These are phyloP conservation scores for Sporothrix schenckii DNA, from an alignment of 2,329 filamentous ascomycete species.

Conservation along the genomic window DNA sequence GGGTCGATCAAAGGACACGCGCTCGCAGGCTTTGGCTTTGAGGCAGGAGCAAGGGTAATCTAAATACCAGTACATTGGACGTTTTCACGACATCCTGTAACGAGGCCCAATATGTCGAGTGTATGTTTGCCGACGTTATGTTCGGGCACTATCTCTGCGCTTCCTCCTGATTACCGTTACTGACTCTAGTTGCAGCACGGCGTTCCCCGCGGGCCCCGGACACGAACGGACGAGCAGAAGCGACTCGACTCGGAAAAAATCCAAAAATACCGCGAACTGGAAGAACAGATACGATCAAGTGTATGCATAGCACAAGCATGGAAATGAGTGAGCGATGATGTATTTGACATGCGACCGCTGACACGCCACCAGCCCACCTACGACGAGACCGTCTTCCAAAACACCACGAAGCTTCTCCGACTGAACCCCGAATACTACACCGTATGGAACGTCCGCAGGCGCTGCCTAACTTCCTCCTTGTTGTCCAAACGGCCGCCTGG, in stretches of 20 bases:
- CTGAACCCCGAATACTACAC: conserved; percentile 90
- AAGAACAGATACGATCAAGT: conserved; percentile 67
- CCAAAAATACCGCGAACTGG: conserved; percentile 71
- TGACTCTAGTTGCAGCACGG: conserved; percentile 68
- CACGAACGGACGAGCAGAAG: conserved; percentile 69
- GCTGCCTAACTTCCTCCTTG: conserved; percentile 63
- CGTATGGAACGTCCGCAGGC: conserved; percentile 85
- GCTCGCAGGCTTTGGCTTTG: neutral
- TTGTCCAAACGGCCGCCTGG: conserved; percentile 58
- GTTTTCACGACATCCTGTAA: neutral
- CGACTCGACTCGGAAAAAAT: conserved; percentile 76
- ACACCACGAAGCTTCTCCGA: conserved; percentile 71
- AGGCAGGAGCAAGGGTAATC: neutral
- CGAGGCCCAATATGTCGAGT: conserved; percentile 12
- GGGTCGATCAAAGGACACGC: conserved; percentile 2
- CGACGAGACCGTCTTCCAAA: conserved; percentile 61
- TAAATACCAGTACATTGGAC: neutral
- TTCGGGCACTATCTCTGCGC: neutral
- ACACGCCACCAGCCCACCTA: conserved; percentile 47
- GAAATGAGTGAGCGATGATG: neutral
- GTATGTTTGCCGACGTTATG: neutral
- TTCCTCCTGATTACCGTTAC: neutral
- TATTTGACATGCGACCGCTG: no score
- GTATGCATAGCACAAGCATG: conserved; percentile 46
- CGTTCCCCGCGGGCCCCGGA: conserved; percentile 68